Evolutionary conservation across 2,329 filamentous ascomycete species (phyloP).

Genomic region (Penicillium rolfsii): DNA sequence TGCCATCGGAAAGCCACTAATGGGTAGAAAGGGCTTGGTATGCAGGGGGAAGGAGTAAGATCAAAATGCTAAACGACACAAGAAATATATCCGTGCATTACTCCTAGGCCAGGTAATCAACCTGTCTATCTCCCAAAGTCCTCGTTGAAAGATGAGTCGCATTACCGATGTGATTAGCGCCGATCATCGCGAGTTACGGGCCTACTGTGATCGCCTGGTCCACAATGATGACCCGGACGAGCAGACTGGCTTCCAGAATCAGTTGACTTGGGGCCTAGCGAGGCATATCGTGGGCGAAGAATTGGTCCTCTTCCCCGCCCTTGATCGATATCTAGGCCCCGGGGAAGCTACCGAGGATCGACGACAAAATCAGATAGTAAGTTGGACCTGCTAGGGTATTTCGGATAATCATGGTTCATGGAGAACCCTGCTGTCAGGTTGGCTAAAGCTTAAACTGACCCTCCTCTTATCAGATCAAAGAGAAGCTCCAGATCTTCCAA

Average conservation of each 20-base stretch:
- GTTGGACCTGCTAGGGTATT: conserved; percentile 1
- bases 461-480: conserved; percentile 52
- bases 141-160: conserved; percentile 21
- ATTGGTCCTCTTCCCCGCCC: conserved; percentile 58
- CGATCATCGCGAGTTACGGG: conserved; percentile 49
- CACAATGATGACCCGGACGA: conserved; percentile 48
- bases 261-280: conserved; percentile 58
- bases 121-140: too few relatives aligned
- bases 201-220: conserved; percentile 50
- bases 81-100: background rate
- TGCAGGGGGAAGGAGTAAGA: too few relatives aligned
- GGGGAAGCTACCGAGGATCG: conserved; percentile 57
- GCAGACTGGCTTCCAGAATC: conserved; percentile 52
- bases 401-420: too few relatives aligned
- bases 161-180: conserved; percentile 46
- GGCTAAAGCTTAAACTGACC: background rate
- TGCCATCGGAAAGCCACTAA: background rate
- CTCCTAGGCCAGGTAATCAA: background rate
- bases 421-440: background rate
- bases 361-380: conserved; percentile 51
- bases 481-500: conserved; percentile 56
- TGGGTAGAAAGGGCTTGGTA: background rate
- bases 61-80: background rate
- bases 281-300: conserved; percentile 58
- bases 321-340: conserved; percentile 53